Conservation (phyloP, 441 rosid genomes). For the Dalechampia spathulata region DNA sequence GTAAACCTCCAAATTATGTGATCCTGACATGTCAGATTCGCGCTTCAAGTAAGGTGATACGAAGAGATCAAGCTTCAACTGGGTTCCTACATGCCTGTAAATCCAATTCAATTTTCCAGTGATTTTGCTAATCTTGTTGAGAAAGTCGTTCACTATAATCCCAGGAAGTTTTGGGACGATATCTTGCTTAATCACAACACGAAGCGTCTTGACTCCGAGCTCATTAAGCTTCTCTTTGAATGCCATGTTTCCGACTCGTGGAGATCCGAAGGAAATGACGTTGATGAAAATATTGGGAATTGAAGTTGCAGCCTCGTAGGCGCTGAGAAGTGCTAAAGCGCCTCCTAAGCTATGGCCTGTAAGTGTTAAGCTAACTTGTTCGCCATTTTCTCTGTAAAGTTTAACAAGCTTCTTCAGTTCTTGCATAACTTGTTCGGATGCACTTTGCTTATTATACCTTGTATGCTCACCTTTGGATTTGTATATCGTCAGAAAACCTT, state of each 20-base stretch:
- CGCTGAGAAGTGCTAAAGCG: slow-evolving; percentile 37
- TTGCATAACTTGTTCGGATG: slow-evolving; percentile 62
- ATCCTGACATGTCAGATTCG: slow-evolving; percentile 27
- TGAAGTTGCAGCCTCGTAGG: slow-evolving; percentile 27
- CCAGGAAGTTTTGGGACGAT: slow-evolving; percentile 40
- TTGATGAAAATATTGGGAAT: slow-evolving; percentile 22
- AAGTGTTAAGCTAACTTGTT: slow-evolving; percentile 36
- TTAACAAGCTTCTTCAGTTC: slow-evolving; percentile 32
- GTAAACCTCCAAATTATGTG: slow-evolving; percentile 48
- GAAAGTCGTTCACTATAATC: slow-evolving; percentile 17
- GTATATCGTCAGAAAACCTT: slow-evolving; percentile 57
- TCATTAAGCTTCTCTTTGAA: slow-evolving; percentile 28
- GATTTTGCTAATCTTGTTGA: slow-evolving; percentile 16
- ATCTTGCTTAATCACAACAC: slow-evolving; percentile 37
- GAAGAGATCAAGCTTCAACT: slow-evolving; percentile 22
- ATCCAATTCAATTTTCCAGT: slow-evolving; percentile 22
- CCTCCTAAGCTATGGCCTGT: slow-evolving; percentile 47
- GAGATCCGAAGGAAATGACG: slow-evolving; percentile 39
- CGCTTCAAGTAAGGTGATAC: slow-evolving; percentile 36
- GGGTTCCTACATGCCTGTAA: slow-evolving; percentile 36
- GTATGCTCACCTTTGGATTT: slow-evolving; percentile 46
- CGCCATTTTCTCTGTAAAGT: slow-evolving; percentile 25
- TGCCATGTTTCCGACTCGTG: slow-evolving; percentile 36
- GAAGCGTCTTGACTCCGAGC: slow-evolving; percentile 29
- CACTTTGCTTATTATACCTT: slow-evolving; percentile 55